A percentile compares a stretch with the other conserved stretches of the same genome.
These are phyloP conservation scores for Fusarium secorum DNA, from an alignment of 2,329 filamentous ascomycete genomes.

Conservation along the genomic window DNA sequence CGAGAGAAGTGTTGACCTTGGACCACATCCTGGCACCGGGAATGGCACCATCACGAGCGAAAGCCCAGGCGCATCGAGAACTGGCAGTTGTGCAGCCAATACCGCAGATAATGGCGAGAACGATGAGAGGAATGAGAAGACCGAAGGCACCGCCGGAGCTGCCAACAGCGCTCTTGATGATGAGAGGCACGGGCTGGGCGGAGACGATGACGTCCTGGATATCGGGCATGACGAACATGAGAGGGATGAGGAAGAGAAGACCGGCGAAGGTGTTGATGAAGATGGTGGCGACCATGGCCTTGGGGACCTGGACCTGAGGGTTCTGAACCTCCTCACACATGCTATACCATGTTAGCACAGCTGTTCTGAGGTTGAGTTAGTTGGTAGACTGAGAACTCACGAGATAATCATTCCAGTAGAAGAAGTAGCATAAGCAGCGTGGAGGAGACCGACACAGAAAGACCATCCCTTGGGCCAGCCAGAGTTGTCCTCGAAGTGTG, in stretches of 20 bases:
- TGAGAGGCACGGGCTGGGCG: constrained; percentile 69
- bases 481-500: constrained; percentile 70
- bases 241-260: constrained; percentile 71
- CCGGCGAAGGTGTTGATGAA: constrained; percentile 71
- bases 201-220: constrained; percentile 62
- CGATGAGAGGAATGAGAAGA: constrained; percentile 1
- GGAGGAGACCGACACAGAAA: constrained; percentile 75
- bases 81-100: constrained; percentile 12
- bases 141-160: neutral
- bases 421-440: constrained; percentile 76
- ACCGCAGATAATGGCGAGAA: constrained; percentile 5
- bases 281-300: constrained; percentile 74
- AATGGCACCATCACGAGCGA: constrained; percentile 14
- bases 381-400: constrained; percentile 53
- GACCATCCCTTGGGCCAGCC: constrained; percentile 77
- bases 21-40: constrained; percentile 5
- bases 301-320: constrained; percentile 73
- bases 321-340: constrained; percentile 79
- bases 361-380: neutral
- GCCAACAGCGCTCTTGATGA: constrained; percentile 56
- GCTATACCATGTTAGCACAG: constrained; percentile 45
- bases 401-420: constrained; percentile 83
- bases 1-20: neutral
- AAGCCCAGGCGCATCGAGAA: constrained; percentile 13
- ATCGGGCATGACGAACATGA: constrained; percentile 74